Conservation (phyloP, 208 protist species). For the Leishmania martiniquensis region DNA sequence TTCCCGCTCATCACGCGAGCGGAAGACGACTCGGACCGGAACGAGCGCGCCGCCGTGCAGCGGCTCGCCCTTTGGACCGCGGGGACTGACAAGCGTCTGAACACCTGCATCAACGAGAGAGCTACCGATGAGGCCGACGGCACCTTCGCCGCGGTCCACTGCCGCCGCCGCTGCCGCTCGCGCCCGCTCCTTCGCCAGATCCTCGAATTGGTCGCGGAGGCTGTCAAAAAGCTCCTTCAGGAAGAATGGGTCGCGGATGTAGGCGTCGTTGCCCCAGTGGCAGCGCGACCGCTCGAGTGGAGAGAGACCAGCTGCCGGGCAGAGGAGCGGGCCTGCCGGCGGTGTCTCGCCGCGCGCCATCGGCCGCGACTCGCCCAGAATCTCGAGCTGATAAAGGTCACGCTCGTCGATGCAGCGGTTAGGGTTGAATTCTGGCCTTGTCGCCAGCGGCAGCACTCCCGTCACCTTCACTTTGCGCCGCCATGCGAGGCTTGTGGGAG, state of each 20-base stretch:
- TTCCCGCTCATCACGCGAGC: slow-evolving; percentile 49
- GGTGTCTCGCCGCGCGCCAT: slow-evolving; percentile 50
- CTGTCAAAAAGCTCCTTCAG: slow-evolving; percentile 62
- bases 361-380: slow-evolving; percentile 45
- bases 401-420: slow-evolving; percentile 38
- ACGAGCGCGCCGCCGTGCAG: not conserved
- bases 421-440: slow-evolving; percentile 24
- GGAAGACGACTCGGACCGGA: slow-evolving; percentile 34
- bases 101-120: slow-evolving; percentile 6
- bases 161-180: slow-evolving; percentile 12
- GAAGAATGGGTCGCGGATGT: slow-evolving; percentile 55
- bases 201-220: slow-evolving; percentile 57
- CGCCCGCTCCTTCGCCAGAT: slow-evolving; percentile 20
- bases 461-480: slow-evolving; percentile 60
- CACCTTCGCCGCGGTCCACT: not conserved
- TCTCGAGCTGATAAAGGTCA: slow-evolving; percentile 62
- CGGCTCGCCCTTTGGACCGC: not conserved
- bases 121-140: not conserved
- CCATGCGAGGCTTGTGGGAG: slow-evolving; percentile 28
- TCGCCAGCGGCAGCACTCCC: slow-evolving; percentile 34
- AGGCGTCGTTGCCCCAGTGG: slow-evolving; percentile 43
- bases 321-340: slow-evolving; percentile 51
- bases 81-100: slow-evolving; percentile 15
- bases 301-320: slow-evolving; percentile 33
- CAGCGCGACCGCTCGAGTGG: slow-evolving; percentile 11